Base-by-base conservation (phyloP, 116 monocot genomes). In the Cymodocea nodosa region DNA sequence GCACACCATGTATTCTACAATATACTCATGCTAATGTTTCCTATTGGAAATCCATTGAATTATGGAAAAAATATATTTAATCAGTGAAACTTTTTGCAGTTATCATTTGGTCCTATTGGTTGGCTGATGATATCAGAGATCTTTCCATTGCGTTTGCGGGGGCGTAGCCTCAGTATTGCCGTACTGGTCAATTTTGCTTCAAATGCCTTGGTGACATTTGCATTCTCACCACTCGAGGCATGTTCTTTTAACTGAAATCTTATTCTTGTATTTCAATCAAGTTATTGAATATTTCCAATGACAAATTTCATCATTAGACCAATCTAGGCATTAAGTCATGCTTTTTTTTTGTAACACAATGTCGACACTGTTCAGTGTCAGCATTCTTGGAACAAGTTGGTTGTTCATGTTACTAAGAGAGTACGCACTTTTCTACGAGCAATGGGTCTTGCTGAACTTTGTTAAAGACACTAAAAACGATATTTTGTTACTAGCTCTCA, bases 91-190 rank as follows among this genome's bases (percentile, higher is more conserved):
- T 2, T 88, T 70, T 48, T 86, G 70, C 85, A 97, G 97, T 78
- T 97, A 52, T 97, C 97, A 10, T 97, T 97, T 75, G 97, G 97
- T 61, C 97, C 97, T 35, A 91, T 97, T 62, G 97, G 97, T 24
- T 97, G 97, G 97, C 74, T 97, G 70, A 85, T 97, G 88, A 97
- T 97, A 58, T 97, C 97, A 15, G 97, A 97, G 80, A 67, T 97
- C 80, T 97, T 97, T 66, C 97, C 91, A 34, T 69, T 97, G 64
- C 77, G 83, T 6, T n/a, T 85, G 23, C 68, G 97, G 80, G 97
- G 97, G 15, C 85, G 91, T 68, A 91, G 85, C 34, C 69, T 90
- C 64, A 97, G 97, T 64, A 73, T 97, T 20, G 88, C 91, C 2
- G 91, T 97, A 60, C 88, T 97, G 51, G 71, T 91, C 7, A 97